Base-by-base conservation (phyloP, 129 eudicot species). In the Deinandra increscens region DNA sequence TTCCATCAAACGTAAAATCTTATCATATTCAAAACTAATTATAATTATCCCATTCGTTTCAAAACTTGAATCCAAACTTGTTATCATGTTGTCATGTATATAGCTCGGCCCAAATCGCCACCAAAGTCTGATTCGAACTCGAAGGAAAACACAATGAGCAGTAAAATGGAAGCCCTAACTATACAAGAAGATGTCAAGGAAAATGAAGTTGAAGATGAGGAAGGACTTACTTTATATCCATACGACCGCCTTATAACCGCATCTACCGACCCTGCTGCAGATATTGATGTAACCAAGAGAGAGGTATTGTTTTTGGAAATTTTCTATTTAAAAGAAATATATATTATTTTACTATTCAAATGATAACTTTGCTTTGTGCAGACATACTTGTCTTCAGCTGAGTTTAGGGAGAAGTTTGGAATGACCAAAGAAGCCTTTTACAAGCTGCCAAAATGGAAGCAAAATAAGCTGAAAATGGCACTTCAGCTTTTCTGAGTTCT, bases 381-480 rank as follows among this genome's bases (percentile, higher is more conserved):
- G 99, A 82, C 97, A 29, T 94, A 94, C 29, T 76, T 94, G 74
- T 89, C 99, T n/a, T 78, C 88, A 1, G 84, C 71, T 44, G 99
- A 89, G 78, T 94, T 94, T 88, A 83, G 83, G 66, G 97, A 87
- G 84, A 89, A 94, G 79, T 94, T 94, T 60, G 95, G 90, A 71
- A 87, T 89, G 97, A 12, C 85, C 22, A 94, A 89, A 79, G 81
- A 73, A 38, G 88, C 91, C 31, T 94, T 89, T 76, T 78, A 89
- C 74, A 87, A 85, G 84, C 80, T 89, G 56, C 99, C 99, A 29
- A 94, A 87, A 79, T 94, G 99, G 99, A 94, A 87, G 80, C 99
- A 94, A 68, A 94, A 89, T 74, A 94, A 94, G 87, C 77, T 89
- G 18, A 94, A 94, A 78, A 83, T 83, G 95, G 76, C 93, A 13